phyloP scores from a whole-genome alignment of 805 yeast genomes.

The Suhomyces emberorum region DNA sequence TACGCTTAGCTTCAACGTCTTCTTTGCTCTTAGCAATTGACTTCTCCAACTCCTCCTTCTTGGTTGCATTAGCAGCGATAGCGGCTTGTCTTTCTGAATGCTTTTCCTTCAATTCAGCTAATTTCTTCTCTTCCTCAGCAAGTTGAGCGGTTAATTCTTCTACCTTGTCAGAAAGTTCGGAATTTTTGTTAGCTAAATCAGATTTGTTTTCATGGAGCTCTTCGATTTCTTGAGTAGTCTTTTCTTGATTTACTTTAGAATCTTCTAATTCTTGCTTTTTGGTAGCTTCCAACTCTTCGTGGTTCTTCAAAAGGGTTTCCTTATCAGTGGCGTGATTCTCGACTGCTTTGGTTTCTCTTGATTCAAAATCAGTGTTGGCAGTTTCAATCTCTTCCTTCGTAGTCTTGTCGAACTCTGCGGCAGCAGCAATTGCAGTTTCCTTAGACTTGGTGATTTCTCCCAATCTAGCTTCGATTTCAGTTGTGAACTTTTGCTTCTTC shows the following conservation, averaged over 20 bases:
- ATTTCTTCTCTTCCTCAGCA: constrained; percentile 33
- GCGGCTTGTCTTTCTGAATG: constrained; percentile 28
- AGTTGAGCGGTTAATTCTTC: constrained; percentile 44
- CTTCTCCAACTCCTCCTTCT: constrained; percentile 42
- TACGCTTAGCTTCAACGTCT: constrained; percentile 35
- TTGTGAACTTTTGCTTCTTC: constrained; percentile 36
- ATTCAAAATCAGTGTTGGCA: constrained; percentile 42
- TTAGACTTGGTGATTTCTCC: constrained; percentile 19
- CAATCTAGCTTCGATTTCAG: constrained; percentile 37
- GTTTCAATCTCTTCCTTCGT: constrained; percentile 43
- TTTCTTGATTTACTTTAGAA: constrained; percentile 38
- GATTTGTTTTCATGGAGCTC: constrained; percentile 41
- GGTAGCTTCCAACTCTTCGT: constrained; percentile 44
- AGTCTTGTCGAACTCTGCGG: constrained; percentile 37
- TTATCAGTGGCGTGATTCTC: constrained; percentile 45
- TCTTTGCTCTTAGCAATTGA: constrained; percentile 36
- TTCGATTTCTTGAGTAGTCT: constrained; percentile 45
- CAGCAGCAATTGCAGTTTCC: constrained; percentile 28
- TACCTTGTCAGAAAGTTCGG: constrained; percentile 34
- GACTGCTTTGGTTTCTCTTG: constrained; percentile 46
- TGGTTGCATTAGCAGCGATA: constrained; percentile 24
- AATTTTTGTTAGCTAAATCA: constrained; percentile 36
- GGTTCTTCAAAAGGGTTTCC: constrained; percentile 40
- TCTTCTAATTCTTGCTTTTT: constrained; percentile 43
- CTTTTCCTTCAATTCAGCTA: constrained; percentile 31